Base-by-base conservation (phyloP, 192 early-diverging fungal genomes). In the Backusella tuberculispora region DNA sequence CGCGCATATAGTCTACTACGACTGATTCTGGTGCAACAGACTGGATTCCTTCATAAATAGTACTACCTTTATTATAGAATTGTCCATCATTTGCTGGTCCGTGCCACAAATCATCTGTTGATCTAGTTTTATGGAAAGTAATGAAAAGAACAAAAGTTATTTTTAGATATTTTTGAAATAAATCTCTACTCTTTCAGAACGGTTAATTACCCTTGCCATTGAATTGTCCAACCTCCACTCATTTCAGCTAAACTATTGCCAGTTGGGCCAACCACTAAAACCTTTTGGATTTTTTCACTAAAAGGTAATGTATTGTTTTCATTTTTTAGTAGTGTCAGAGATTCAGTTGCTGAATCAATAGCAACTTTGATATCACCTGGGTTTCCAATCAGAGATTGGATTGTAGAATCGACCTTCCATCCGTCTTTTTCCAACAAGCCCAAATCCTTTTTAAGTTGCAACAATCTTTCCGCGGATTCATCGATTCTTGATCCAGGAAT, bases 371-470 rank as follows among this genome's bases (percentile, higher is more conserved):
- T 42, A 48, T 89, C 90, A 66, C 85, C 85, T 29, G 75, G 43
- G 12, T 84, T 84, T 0, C 88, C 87, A 1, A 89, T 87, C 6
- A 81, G 74, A 0, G 63, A 6, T 6, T 83, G 71, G 26, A 90
- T 74, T 9, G 41, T 46, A 46, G 47, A 75, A 60, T 86, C 80
- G 3, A 75, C 77, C 17, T 76, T 82, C 63, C 84, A 83, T 6
- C 72, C 50, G 5, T 72, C 63, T 13, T 53, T 63, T n/a, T 84
- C 81, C 56, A 91, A 87, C 10, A 91, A 67, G 0, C 90, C 90
- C 5, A 91, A 68, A 74, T 91, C 90, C 76, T 91, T 91, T 75
- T 91, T 91, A 24, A 89, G 78, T 76, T 91, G 90, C 63, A 91
- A 73, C 2, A 91, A 67, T 53, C 85, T 83, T 2, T 78, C 87